These are phyloP conservation scores for Cryptococcus amylolentus DNA, from an alignment of 1,284 basidiomycete genomes.

Conservation along the genomic window DNA sequence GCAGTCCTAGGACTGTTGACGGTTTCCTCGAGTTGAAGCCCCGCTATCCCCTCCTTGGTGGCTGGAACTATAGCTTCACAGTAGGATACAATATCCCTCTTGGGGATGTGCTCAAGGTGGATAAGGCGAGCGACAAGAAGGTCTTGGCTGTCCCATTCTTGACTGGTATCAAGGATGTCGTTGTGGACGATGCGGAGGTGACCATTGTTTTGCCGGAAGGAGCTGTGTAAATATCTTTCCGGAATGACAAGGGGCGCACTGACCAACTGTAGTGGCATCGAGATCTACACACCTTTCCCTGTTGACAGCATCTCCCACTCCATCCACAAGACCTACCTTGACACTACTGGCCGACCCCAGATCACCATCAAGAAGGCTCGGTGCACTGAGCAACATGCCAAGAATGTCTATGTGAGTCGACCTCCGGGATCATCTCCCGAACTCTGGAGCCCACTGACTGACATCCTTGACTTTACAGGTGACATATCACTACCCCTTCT, in stretches of 20 bases:
- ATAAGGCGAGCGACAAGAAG: constrained; percentile 54
- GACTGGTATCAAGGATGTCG: constrained; percentile 73
- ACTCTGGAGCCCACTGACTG: not conserved
- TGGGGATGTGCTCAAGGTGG: constrained; percentile 54
- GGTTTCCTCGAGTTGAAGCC: constrained; percentile 74
- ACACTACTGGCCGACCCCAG: constrained; percentile 82
- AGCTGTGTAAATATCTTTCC: constrained; percentile 60
- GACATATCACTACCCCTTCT: constrained; percentile 72
- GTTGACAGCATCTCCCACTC: constrained; percentile 60
- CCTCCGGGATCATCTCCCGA: not conserved
- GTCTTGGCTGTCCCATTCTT: constrained; percentile 81
- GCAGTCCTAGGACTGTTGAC: constrained; percentile 52
- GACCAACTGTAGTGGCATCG: constrained; percentile 60
- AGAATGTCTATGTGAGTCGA: constrained; percentile 35
- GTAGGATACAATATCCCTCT: constrained; percentile 88
- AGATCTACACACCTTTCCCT: constrained; percentile 73
- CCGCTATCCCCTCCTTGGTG: constrained; percentile 88
- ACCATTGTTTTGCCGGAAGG: constrained; percentile 88
- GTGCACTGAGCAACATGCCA: constrained; percentile 72
- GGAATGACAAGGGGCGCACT: not conserved
- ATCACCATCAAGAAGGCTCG: constrained; percentile 69
- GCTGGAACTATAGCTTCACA: constrained; percentile 96
- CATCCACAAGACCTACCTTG: constrained; percentile 81
- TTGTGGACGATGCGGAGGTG: constrained; percentile 75
- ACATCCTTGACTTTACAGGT: constrained; percentile 56